These are phyloP conservation scores for Mycena filopes DNA, from an alignment of 768 basidiomycete species.

Conservation along the genomic window DNA sequence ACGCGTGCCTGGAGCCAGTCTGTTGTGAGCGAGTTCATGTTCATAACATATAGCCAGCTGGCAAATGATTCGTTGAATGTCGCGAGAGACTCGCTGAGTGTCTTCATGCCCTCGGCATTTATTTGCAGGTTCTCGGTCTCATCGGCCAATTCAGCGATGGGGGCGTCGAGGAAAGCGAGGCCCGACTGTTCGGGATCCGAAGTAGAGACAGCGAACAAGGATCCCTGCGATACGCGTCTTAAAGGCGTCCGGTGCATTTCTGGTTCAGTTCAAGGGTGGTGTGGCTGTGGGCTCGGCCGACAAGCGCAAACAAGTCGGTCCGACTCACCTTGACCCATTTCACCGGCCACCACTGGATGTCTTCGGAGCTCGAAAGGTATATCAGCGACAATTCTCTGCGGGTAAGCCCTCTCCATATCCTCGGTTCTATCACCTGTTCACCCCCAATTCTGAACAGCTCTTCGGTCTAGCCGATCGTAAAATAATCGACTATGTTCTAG, in stretches of 20 bases:
- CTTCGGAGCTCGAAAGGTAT: slow-evolving; percentile 73
- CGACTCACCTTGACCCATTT: neutral
- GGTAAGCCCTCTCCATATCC: slow-evolving; percentile 51
- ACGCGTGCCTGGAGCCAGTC: slow-evolving; percentile 87
- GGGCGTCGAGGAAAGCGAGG: slow-evolving; percentile 86
- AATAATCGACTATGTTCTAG: slow-evolving; percentile 88
- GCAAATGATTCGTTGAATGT: slow-evolving; percentile 95
- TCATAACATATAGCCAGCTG: slow-evolving; percentile 90
- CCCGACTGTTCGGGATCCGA: slow-evolving; percentile 84
- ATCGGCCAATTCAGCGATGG: slow-evolving; percentile 87
- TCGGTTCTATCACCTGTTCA: slow-evolving; percentile 11
- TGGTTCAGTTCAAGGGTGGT: neutral
- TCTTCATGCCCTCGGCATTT: slow-evolving; percentile 77
- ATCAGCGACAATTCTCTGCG: slow-evolving; percentile 82
- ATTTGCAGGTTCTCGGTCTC: slow-evolving; percentile 84
- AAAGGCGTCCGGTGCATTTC: slow-evolving; percentile 73
- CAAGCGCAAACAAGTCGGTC: neutral
- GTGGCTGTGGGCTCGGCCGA: slow-evolving; percentile 4
- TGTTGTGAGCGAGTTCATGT: slow-evolving; percentile 94
- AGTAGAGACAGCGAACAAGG: slow-evolving; percentile 85
- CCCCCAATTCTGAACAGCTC: slow-evolving; percentile 64
- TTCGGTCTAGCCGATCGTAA: slow-evolving; percentile 87
- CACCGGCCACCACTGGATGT: slow-evolving; percentile 51
- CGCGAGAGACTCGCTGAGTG: slow-evolving; percentile 78
- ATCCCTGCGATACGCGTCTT: slow-evolving; percentile 90